phyloP scores from a whole-genome alignment of 108 stramenopile species.

The Conticribra weissflogii region DNA sequence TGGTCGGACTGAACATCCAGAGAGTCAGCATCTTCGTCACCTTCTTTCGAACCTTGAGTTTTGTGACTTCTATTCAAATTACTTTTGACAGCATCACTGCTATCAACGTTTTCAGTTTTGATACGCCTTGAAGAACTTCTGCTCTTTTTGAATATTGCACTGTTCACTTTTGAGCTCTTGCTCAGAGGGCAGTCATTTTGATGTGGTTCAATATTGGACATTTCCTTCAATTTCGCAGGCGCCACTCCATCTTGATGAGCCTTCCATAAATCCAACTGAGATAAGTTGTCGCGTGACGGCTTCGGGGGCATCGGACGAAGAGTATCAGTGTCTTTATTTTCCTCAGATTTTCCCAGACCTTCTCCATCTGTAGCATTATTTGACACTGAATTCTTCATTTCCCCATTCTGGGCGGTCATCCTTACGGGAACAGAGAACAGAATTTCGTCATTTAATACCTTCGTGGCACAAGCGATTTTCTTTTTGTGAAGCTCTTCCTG shows the following conservation, averaged over 20 bases:
- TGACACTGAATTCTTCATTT: neutral
- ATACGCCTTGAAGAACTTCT: neutral
- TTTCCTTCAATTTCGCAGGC: constrained; percentile 12
- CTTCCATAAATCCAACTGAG: constrained; percentile 30
- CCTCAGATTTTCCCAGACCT: neutral
- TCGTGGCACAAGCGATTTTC: constrained; percentile 13
- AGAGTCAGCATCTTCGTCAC: constrained; percentile 6
- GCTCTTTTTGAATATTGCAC: neutral
- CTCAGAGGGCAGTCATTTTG: constrained; percentile 2
- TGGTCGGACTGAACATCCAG: constrained; percentile 23
- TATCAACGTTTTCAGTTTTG: neutral
- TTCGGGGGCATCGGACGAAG: neutral
- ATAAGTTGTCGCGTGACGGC: constrained; percentile 6
- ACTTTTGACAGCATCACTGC: neutral
- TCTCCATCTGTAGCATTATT: neutral
- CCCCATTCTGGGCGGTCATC: neutral
- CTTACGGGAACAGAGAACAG: constrained; percentile 31
- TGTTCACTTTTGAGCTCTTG: neutral
- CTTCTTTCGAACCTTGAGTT: neutral
- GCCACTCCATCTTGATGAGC: constrained; percentile 35
- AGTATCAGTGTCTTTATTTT: neutral
- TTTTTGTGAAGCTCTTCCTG: constrained; percentile 16
- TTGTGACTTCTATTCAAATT: neutral
- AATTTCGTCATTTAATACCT: constrained; percentile 29
- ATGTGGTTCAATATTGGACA: constrained; percentile 6